A percentile compares a stretch with the other conserved stretches of the same genome.
These are phyloP conservation scores for Gautieria morchelliformis DNA, from an alignment of 768 basidiomycete genomes.

Conservation along the genomic window DNA sequence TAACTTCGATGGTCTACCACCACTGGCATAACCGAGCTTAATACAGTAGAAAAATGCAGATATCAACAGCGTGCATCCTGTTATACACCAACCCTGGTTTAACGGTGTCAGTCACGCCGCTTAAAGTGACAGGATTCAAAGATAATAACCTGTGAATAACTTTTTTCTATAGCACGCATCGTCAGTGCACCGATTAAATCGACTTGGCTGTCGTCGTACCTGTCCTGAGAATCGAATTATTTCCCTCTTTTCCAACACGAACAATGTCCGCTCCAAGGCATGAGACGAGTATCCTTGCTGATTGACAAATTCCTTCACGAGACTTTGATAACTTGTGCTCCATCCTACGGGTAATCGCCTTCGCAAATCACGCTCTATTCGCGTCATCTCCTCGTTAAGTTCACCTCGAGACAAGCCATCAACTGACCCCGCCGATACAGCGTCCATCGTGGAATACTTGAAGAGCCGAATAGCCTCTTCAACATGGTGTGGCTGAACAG, in stretches of 20 bases:
- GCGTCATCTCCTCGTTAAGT: constrained; percentile 85
- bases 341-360: constrained; percentile 86
- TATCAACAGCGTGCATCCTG: not conserved
- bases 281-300: constrained; percentile 87
- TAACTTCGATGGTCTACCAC: too few species aligned
- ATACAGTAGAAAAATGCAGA: too few species aligned
- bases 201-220: constrained; percentile 17
- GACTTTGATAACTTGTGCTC: constrained; percentile 92
- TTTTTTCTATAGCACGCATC: constrained; percentile 35
- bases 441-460: constrained; percentile 99
- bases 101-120: not conserved
- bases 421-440: constrained; percentile 86
- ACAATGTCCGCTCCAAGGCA: constrained; percentile 85
- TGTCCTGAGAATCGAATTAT: constrained; percentile 84
- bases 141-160: constrained; percentile 36
- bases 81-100: not conserved
- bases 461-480: constrained; percentile 97
- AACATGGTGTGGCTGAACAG: constrained; percentile 87
- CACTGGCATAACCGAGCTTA: too few species aligned
- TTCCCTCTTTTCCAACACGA: constrained; percentile 90
- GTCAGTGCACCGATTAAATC: constrained; percentile 3
- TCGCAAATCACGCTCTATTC: constrained; percentile 81
- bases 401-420: constrained; percentile 90
- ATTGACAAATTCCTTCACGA: constrained; percentile 87
- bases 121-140: not conserved